Evolutionary conservation across 768 basidiomycete genomes (phyloP), one percentile per base, ranked within the genome.

Genomic region (Butyriboletus loyo): DNA sequence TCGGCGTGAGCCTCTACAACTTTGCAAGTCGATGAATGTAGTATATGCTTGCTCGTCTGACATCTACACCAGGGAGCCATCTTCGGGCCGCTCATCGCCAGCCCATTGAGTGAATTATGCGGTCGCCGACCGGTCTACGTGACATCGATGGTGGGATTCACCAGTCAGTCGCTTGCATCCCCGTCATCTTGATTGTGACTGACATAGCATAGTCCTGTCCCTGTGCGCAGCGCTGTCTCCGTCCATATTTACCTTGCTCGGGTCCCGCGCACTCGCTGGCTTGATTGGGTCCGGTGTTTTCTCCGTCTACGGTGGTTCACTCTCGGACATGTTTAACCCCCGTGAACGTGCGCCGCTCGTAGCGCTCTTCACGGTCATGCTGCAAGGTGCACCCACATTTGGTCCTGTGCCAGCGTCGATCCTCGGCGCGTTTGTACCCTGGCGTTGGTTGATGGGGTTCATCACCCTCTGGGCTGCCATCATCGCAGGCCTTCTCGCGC

Each of bases 371-470:
- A 67, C 66, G 5, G 37, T 67, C 32, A 59, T 67, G 45, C n/a
- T 67, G 19, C 66, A 67, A 34, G 66, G 66, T 15, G 66, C 66
- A 3, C 66, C 66, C 4, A 65, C 66, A 1, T 59, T 67, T 38
- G 66, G 66, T 1, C 66, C 66, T 4, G 55, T 67, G 1, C 66
- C 66, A 21, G 52, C 64, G 3, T 62, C 66, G 4, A 13, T 64
- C n/a, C 28, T 66, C 2, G 62, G 62, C 15, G 17, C 28, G 6
- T 45, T 57, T n/a, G 38, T 64, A 8, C 60, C 55, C 36, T 68
- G 66, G 66, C 62, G 64, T 27, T 67, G 66, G 61, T 39, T 53
- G 28, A 58, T 67, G 56, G 66, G 54, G 5, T 61, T 64, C 44
- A 59, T 67, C 24, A 35, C 64, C 11, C 3, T 64, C 9, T 67